These are phyloP conservation scores for Spathaspora passalidarum DNA, from an alignment of 805 yeast species.

Conservation along the genomic window DNA sequence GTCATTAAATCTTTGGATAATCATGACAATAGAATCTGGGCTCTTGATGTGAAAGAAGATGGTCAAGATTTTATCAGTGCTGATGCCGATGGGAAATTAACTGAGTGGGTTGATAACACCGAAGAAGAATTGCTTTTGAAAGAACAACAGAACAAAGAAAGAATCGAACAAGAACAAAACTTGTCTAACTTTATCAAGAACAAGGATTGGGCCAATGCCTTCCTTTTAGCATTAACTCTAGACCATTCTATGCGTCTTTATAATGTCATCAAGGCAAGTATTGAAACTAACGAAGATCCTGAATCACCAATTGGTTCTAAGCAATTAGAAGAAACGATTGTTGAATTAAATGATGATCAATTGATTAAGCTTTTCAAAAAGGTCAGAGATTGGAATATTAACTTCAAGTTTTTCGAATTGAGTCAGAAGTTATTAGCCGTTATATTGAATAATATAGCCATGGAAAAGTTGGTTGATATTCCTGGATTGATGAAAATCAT, in stretches of 20 bases:
- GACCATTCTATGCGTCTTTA: slow-evolving; percentile 90
- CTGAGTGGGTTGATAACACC: slow-evolving; percentile 86
- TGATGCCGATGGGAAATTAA: slow-evolving; percentile 92
- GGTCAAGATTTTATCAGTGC: slow-evolving; percentile 77
- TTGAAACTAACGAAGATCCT: slow-evolving; percentile 47
- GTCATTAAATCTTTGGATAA: slow-evolving; percentile 80
- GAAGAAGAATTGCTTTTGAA: slow-evolving; percentile 61
- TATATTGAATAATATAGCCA: slow-evolving; percentile 52
- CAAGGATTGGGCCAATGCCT: slow-evolving; percentile 86
- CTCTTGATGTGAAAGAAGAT: slow-evolving; percentile 62
- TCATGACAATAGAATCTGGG: slow-evolving; percentile 95
- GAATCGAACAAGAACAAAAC: slow-evolving; percentile 86
- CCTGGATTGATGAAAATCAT: slow-evolving; percentile 66
- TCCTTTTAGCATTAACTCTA: slow-evolving; percentile 76
- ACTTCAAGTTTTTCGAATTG: slow-evolving; percentile 71
- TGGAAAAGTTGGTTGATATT: slow-evolving; percentile 57
- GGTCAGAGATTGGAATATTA: slow-evolving; percentile 93
- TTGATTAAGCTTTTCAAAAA: slow-evolving; percentile 62
- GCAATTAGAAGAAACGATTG: slow-evolving; percentile 63
- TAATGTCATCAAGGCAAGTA: slow-evolving; percentile 65
- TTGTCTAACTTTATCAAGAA: slow-evolving; percentile 68
- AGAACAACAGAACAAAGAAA: slow-evolving; percentile 48
- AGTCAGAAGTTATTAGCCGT: slow-evolving; percentile 77
- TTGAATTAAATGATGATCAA: slow-evolving; percentile 56
- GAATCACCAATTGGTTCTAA: slow-evolving; percentile 53